phyloP scores from a whole-genome alignment of 306 rosid species.

The Cucurbita ficifolia region DNA sequence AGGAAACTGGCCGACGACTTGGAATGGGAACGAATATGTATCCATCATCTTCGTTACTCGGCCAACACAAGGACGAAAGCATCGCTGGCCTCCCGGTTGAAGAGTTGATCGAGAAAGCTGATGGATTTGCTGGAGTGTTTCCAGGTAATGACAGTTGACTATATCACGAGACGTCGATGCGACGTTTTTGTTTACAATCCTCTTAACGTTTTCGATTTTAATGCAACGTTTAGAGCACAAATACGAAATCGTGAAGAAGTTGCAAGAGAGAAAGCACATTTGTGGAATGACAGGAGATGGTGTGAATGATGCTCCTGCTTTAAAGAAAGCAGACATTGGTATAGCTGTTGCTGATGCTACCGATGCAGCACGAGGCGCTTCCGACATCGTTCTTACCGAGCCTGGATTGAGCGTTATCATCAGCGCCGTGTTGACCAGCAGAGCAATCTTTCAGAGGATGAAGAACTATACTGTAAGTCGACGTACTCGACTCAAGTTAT shows the following conservation, averaged over 20 bases:
- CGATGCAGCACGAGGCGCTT: slow-evolving; percentile 96
- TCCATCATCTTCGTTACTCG: slow-evolving; percentile 87
- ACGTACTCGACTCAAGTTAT: not conserved
- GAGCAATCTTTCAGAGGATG: slow-evolving; percentile 97
- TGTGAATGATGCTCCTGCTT: slow-evolving; percentile 97
- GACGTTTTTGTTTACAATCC: not conserved
- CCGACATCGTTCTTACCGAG: slow-evolving; percentile 92
- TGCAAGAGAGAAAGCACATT: slow-evolving; percentile 91
- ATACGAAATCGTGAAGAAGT: slow-evolving; percentile 86
- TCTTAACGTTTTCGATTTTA: not conserved
- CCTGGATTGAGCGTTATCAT: slow-evolving; percentile 96
- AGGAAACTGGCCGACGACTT: slow-evolving; percentile 94
- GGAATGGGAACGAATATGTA: slow-evolving; percentile 99
- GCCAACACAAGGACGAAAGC: slow-evolving; percentile 76
- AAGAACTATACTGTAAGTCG: slow-evolving; percentile 83
- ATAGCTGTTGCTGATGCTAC: slow-evolving; percentile 99
- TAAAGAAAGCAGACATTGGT: slow-evolving; percentile 96
- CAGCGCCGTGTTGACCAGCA: slow-evolving; percentile 92
- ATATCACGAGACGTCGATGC: no score
- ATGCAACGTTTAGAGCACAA: slow-evolving; percentile 52
- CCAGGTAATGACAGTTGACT: slow-evolving; percentile 38
- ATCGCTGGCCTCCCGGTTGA: slow-evolving; percentile 82
- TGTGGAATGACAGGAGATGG: slow-evolving; percentile 99
- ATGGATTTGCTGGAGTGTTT: slow-evolving; percentile 98
- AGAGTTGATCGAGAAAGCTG: slow-evolving; percentile 94